A percentile compares a stretch with the other conserved stretches of the same genome.
These are phyloP conservation scores for Phaeodactylum tricornutum DNA, from an alignment of 108 stramenopile genomes.

Conservation along the genomic window DNA sequence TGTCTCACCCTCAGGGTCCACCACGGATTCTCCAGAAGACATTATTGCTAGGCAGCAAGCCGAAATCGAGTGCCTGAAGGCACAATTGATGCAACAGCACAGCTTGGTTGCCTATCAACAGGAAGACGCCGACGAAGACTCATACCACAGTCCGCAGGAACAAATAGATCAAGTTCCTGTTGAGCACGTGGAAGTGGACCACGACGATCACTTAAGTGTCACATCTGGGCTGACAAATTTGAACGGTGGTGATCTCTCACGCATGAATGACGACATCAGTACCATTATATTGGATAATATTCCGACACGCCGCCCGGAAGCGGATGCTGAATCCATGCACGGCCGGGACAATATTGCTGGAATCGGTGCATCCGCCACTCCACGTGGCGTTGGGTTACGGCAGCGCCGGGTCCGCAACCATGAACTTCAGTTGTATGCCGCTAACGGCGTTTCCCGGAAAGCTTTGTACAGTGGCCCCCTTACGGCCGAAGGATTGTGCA, in stretches of 20 bases:
- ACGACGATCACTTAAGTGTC: not conserved
- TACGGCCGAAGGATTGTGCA: not conserved
- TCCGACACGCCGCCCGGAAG: not conserved
- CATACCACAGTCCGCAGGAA: not conserved
- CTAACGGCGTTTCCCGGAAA: conserved; percentile 1
- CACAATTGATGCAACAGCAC: not conserved
- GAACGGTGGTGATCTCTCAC: not conserved
- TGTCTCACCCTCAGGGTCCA: no score
- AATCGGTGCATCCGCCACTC: not conserved
- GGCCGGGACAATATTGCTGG: not conserved
- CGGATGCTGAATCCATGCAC: not conserved
- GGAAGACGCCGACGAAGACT: not conserved
- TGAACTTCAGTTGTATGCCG: conserved; percentile 2
- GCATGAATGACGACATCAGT: not conserved
- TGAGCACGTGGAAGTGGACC: conserved; percentile 9
- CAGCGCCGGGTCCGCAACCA: not conserved
- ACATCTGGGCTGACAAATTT: conserved; percentile 7
- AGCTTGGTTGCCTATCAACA: not conserved
- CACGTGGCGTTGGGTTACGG: not conserved
- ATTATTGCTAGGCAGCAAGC: no score
- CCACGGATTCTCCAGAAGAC: no score
- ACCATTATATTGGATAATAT: not conserved
- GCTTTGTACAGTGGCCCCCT: conserved; percentile 6
- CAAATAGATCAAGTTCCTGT: conserved; percentile 3
- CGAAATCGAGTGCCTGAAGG: conserved; percentile 1